These are phyloP conservation scores for Diaporthe nobilis DNA, from an alignment of 2,329 filamentous ascomycete genomes.

Conservation along the genomic window DNA sequence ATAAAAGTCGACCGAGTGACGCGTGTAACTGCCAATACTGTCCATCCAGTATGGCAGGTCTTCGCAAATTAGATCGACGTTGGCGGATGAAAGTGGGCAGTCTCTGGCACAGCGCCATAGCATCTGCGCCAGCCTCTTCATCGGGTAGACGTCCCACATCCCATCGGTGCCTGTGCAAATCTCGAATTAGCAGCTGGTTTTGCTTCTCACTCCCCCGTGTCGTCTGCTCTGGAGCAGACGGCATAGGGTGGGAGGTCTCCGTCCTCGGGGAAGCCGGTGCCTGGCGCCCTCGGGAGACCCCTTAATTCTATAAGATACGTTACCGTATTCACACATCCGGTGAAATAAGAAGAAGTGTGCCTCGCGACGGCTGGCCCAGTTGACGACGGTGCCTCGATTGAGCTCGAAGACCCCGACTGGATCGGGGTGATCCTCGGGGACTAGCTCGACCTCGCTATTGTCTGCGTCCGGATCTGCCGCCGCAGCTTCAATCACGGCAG, in stretches of 20 bases:
- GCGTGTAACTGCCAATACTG: neutral
- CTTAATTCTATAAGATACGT: neutral
- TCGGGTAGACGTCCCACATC: neutral
- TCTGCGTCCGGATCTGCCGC: no score
- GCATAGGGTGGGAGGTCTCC: neutral
- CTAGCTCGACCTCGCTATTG: neutral
- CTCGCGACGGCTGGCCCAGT: neutral
- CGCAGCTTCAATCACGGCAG: neutral
- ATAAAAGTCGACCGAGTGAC: neutral
- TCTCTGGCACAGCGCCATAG: neutral
- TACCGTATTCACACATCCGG: neutral
- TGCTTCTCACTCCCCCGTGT: neutral
- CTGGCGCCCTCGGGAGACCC: neutral
- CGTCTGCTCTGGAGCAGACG: neutral
- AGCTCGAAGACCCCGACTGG: neutral
- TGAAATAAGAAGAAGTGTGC: accelerated
- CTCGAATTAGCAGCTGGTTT: neutral
- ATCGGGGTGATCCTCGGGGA: neutral
- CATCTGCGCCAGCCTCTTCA: neutral
- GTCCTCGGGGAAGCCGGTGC: neutral
- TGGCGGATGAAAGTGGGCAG: neutral
- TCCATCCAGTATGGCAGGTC: neutral
- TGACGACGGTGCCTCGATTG: no score
- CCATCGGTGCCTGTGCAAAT: neutral
- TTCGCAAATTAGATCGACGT: neutral